Evolutionary conservation across 257 asterid species (phyloP).

Genomic region (Jaltomata sinuosa): DNA sequence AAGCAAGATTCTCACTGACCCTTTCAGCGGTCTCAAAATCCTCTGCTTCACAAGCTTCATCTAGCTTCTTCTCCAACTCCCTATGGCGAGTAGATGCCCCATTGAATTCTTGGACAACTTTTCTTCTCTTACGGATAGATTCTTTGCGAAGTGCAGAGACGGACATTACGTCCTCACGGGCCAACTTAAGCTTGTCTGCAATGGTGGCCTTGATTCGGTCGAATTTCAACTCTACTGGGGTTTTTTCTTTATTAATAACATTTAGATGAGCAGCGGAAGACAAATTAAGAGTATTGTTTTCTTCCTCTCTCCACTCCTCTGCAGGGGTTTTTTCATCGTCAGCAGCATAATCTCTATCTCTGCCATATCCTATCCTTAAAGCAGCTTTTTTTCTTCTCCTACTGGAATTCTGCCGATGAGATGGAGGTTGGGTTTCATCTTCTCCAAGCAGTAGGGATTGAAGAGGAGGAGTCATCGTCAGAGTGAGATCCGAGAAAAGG

Average conservation of each 20-base stretch:
- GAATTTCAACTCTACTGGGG: constrained; percentile 12
- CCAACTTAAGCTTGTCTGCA: constrained; percentile 16
- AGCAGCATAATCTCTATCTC: constrained; percentile 4
- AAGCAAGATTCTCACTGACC: constrained; percentile 29
- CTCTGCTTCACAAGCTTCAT: constrained; percentile 40
- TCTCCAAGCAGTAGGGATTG: no score
- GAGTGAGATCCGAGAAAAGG: constrained; percentile 44
- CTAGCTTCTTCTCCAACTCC: constrained; percentile 29
- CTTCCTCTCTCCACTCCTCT: background rate
- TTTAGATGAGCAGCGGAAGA: background rate
- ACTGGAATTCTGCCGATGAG: constrained; percentile 15
- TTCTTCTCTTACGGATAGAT: constrained; percentile 27
- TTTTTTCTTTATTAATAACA: background rate
- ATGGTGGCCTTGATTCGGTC: constrained; percentile 15
- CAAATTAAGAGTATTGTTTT: background rate
- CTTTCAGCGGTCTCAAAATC: constrained; percentile 43
- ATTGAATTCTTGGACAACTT: constrained; percentile 19
- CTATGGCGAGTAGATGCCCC: constrained; percentile 20
- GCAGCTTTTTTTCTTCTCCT: constrained; percentile 34
- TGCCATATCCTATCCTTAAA: constrained; percentile 45
- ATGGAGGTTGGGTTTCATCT: background rate
- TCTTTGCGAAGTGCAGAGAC: constrained; percentile 25
- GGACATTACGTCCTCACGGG: constrained; percentile 16
- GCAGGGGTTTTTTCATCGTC: background rate
- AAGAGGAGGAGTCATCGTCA: constrained; percentile 10